A percentile compares a stretch with the other conserved stretches of the same genome.
These are phyloP conservation scores for Krasilnikovozyma curviuscula DNA, from an alignment of 768 basidiomycete genomes.

Conservation along the genomic window DNA sequence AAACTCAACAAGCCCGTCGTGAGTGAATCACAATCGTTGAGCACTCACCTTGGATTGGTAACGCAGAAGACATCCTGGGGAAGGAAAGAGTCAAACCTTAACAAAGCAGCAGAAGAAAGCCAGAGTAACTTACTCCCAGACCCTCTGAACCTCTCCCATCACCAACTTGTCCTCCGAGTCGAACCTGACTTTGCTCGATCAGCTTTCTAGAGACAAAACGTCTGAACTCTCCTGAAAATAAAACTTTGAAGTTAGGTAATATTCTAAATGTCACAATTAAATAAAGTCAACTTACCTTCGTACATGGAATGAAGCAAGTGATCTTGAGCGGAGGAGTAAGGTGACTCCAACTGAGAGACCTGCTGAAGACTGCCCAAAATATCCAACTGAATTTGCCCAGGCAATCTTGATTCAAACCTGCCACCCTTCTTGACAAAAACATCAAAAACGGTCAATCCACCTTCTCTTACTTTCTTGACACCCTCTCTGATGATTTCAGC, in stretches of 20 bases:
- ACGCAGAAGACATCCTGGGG: not conserved
- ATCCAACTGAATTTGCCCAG: not conserved
- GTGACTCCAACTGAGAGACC: not conserved
- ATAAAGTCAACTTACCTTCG: not conserved
- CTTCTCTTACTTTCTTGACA: not conserved
- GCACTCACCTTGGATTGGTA: not conserved
- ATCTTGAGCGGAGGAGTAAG: not conserved
- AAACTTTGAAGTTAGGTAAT: not conserved
- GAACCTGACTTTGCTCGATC: conserved; percentile 3
- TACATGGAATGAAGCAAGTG: not conserved
- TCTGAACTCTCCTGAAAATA: not conserved
- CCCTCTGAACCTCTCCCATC: not conserved
- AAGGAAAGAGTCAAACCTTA: no score
- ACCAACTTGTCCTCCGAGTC: not conserved
- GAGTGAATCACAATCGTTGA: no score
- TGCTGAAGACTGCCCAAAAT: no score
- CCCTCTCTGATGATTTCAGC: not conserved
- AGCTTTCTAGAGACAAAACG: conserved; percentile 6
- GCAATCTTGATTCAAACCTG: not conserved
- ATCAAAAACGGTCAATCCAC: not conserved
- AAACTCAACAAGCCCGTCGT: no score
- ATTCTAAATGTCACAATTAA: not conserved
- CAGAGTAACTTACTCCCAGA: no score
- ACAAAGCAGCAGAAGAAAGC: no score
- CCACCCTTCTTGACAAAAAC: not conserved